Evolutionary conservation across 2,329 filamentous ascomycete genomes (phyloP), one percentile per base, ranked within the genome.

Genomic region (Alternaria solani): DNA sequence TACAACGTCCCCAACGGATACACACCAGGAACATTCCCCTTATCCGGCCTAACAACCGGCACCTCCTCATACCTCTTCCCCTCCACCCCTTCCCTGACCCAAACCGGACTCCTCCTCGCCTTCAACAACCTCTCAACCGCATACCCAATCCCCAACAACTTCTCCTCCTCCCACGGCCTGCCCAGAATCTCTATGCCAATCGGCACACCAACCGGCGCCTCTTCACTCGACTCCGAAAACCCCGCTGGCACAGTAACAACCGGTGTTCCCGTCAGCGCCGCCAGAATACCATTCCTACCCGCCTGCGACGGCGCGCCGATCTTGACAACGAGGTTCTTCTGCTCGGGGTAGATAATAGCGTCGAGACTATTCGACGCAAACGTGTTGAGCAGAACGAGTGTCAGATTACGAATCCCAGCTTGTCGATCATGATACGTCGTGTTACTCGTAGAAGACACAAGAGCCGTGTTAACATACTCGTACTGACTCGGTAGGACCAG

Each of bases 151-250:
- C 80, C 79, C 47, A 89, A 70, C 61, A 89, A 71, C 65, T 81
- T 81, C 39, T 78, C 78, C 66, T 90, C 88, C 2, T 75, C 81
- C 81, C 85, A 89, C 5, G 83, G 83, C 60, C 79, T 67, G 0
- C 88, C 87, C 58, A 90, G 69, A 23, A 90, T 84, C 76, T 90
- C 88, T 82, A 90, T 84, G 0, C 88, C 88, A 39, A 90, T 82
- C 0, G 88, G 88, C 5, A 90, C 81, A 2, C 88, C 88, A 32
- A 82, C 69, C 0, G 83, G 83, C 16, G 87, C 87, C 9, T 84
- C 81, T 0, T 74, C 68, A 1, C 77, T 84, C 1, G 79, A 66
- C 1, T 79, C 68, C 23, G 85, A 86, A 64, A 88, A 88, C 0
- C 85, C 85, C 1, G 79, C 80, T 0, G 85, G 86, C 1, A 87